Percentiles rank a stretch among this genome's conserved stretches.
phyloP scores from a whole-genome alignment of 345 rosid genomes.

The Triadica sebifera region DNA sequence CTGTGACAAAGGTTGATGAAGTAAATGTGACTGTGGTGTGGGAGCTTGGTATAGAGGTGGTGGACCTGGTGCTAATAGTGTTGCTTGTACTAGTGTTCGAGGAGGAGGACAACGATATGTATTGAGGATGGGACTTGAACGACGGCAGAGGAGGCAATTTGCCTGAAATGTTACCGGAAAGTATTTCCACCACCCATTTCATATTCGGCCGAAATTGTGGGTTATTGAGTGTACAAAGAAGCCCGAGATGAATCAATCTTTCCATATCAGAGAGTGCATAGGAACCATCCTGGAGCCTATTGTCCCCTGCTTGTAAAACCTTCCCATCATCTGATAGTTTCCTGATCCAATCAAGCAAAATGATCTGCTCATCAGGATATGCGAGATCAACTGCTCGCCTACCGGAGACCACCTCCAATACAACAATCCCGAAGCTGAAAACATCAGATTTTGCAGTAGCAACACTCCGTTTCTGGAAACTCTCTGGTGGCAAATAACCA shows the following conservation, averaged over 20 bases:
- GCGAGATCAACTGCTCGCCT: conserved; percentile 89
- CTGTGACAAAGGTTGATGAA: conserved; percentile 56
- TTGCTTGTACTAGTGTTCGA: conserved; percentile 46
- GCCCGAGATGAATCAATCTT: conserved; percentile 62
- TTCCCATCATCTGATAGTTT: conserved; percentile 61
- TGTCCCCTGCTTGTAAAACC: conserved; percentile 56
- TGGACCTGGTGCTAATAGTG: conserved; percentile 30
- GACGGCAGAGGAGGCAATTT: conserved; percentile 73
- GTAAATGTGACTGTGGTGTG: conserved; percentile 33
- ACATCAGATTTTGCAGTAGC: conserved; percentile 95
- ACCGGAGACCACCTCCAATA: conserved; percentile 80
- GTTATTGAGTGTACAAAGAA: conserved; percentile 73
- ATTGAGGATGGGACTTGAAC: conserved; percentile 64
- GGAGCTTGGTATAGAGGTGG: conserved; percentile 29
- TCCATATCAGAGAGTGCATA: conserved; percentile 57
- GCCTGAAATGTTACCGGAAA: conserved; percentile 55
- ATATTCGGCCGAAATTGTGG: conserved; percentile 76
- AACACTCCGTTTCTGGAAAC: conserved; percentile 63
- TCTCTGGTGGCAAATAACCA: conserved; percentile 89
- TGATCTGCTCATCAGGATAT: conserved; percentile 67
- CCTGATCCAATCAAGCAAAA: conserved; percentile 86
- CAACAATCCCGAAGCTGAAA: conserved; percentile 88
- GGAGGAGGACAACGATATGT: conserved; percentile 71
- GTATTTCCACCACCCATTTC: conserved; percentile 87
- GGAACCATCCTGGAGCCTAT: conserved; percentile 58